Evolutionary conservation across 257 asterid species (phyloP), one percentile per base, ranked within the genome.

Genomic region (Solanum ossicruentum): DNA sequence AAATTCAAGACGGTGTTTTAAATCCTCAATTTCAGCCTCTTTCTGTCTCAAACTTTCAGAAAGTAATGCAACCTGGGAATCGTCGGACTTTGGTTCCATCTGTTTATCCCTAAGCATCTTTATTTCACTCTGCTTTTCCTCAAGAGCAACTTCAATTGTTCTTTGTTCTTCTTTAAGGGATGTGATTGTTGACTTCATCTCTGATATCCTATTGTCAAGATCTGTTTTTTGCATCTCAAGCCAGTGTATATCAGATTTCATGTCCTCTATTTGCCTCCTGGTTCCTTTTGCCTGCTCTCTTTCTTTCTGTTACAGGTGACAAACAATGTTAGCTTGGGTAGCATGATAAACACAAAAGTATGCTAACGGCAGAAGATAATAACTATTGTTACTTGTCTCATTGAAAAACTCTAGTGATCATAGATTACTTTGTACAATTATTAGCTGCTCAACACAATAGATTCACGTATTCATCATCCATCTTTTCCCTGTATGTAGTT

Each of bases 101-200:
- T 82, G 65, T 41, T 65, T 85, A 3, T 87, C 89, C 85, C 81
- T 87, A 82, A 90, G 85, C 61, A 80, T 55, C 85, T 88, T 91
- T 83, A 90, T 89, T 87, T 92, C 92, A 36, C 86, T 89, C 85
- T 92, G 92, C 87, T 89, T 93, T 82, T 92, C 93, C 84, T 90
- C 89, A 3, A 88, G 87, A 39, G 91, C 88, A 15, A 81, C 77
- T 39, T 88, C 94, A 1, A 90, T 81, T 23, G 91, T 56, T 85
- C 69, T 86, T 56, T 90, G 95, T 73, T 95, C 97, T n/a, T 93
- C 93, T 80, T 85, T 86, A 13, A 95, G 94, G 78, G 94, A 92
- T 82, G 94, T 87, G 61, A 92, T 91, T 9, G 91, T 89, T 3
- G 98, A 92, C 58, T 89, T 92, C 98, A 93, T 86, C 85, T 91